Conservation (phyloP, 2,329 filamentous ascomycete species). For the Fusarium chaquense region DNA sequence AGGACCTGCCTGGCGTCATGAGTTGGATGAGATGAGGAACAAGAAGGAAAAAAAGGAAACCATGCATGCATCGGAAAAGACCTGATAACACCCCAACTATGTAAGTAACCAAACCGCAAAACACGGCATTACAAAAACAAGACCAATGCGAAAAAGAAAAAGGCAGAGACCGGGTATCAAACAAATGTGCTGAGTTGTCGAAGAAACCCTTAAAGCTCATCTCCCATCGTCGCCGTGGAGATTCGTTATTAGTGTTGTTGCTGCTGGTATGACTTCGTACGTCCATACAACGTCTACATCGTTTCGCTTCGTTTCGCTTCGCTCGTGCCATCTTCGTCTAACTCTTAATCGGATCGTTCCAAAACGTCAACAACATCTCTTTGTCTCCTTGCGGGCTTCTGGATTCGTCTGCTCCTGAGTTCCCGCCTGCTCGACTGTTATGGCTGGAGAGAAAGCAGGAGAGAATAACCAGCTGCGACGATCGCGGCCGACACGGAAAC, state of each 20-base stretch:
- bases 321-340: constrained; percentile 6
- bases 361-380: constrained; percentile 49
- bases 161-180: constrained; percentile 46
- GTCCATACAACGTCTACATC: constrained; percentile 28
- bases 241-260: constrained; percentile 13
- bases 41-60: neutral
- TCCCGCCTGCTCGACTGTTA: constrained; percentile 61
- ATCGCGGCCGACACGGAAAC: constrained; percentile 69
- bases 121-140: constrained; percentile 28
- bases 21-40: neutral
- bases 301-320: constrained; percentile 8
- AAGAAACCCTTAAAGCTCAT: constrained; percentile 32
- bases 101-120: constrained; percentile 35
- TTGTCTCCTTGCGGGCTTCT: constrained; percentile 43
- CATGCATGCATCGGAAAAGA: constrained; percentile 21
- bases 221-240: constrained; percentile 21
- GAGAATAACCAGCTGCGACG: constrained; percentile 70
- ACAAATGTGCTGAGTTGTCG: constrained; percentile 36
- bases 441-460: constrained; percentile 64
- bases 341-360: neutral
- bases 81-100: constrained; percentile 26
- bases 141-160: constrained; percentile 21
- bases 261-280: constrained; percentile 10
- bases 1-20: constrained; percentile 30
- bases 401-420: constrained; percentile 48